Base-by-base conservation (phyloP, 139 green algal genomes). In the Picochlorum sp. region DNA sequence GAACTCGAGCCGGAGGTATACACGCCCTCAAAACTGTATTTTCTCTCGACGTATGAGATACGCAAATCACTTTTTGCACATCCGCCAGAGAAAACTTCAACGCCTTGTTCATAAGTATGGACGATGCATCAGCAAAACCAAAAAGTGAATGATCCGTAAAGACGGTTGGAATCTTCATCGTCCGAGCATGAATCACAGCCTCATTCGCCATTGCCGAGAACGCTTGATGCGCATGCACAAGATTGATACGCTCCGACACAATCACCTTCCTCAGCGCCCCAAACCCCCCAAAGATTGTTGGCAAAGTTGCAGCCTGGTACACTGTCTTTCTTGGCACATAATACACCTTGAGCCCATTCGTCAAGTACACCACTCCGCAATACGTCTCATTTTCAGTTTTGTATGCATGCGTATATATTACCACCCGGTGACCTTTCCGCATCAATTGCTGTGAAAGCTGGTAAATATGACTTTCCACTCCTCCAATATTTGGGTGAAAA, bases 141-240 rank as follows among this genome's bases (percentile, higher is more conserved):
- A 96, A 94, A 25, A 98, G 77, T 1, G 86, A 96, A 70, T 98
- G 92, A 77, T 97, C 91, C 1, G 92, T 98, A 78, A 98, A 98
- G 12, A 96, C 86, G n/a, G 79, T 72, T 50, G 76, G 65, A 59
- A 81, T 84, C 2, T 82, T 82, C 77, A 97, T 84, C 13, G 83
- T 89, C 25, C 81, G 63, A 1, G 84, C 89, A 50, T 93, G 77
- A 44, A 96, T 62, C 8, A 85, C 51, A 0, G 84, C 81, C 63
- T 98, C 89, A 47, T 89, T 78, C 0, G 74, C 81, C 29, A 98
- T 73, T 0, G 75, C 72, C 13, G 78, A 89, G 65, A 96, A 96
- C 2, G 87, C 87, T 78, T 89, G 78, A 72, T 96, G 88, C 1
- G 69, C 78, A 63, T 97, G 90, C 39, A 97, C 64, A 26, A 97